These are phyloP conservation scores for Citrus hindsii DNA, from an alignment of 345 rosid species.

Conservation along the genomic window DNA sequence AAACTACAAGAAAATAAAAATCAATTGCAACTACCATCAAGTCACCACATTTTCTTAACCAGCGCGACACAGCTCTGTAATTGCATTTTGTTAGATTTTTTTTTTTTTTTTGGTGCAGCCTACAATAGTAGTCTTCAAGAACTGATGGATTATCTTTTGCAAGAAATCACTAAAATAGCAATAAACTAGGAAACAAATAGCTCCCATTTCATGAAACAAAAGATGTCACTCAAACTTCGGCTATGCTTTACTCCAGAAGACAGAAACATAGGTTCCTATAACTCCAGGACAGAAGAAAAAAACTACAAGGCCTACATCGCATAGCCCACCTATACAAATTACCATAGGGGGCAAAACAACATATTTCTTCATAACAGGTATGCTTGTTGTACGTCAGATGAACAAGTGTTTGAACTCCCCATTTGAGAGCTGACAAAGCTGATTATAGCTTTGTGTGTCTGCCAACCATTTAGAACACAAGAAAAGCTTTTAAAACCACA, in stretches of 20 bases:
- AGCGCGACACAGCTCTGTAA: not conserved
- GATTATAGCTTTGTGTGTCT: constrained; percentile 62
- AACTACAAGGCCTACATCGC: not conserved
- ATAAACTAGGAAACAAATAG: not conserved
- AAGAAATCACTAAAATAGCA: not conserved
- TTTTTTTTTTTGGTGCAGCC: not conserved
- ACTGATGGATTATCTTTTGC: not conserved
- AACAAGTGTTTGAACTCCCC: constrained; percentile 73
- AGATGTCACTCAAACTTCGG: not conserved
- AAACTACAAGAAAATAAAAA: too few species aligned
- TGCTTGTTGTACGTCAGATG: constrained; percentile 33
- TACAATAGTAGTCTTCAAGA: not conserved
- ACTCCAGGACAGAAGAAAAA: not conserved
- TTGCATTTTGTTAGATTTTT: too few species aligned
- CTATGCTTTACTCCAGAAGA: not conserved
- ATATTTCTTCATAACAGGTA: not conserved
- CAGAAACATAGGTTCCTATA: not conserved
- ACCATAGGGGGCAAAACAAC: not conserved
- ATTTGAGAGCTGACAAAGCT: constrained; percentile 83
- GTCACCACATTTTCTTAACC: not conserved
- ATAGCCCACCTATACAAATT: constrained; percentile 9
- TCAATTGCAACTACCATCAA: not conserved
- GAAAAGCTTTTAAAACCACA: not conserved
- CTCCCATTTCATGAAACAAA: not conserved
- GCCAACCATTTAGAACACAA: constrained; percentile 17